Conservation (phyloP, 139 green algal species). For the Eudorina sp. region DNA sequence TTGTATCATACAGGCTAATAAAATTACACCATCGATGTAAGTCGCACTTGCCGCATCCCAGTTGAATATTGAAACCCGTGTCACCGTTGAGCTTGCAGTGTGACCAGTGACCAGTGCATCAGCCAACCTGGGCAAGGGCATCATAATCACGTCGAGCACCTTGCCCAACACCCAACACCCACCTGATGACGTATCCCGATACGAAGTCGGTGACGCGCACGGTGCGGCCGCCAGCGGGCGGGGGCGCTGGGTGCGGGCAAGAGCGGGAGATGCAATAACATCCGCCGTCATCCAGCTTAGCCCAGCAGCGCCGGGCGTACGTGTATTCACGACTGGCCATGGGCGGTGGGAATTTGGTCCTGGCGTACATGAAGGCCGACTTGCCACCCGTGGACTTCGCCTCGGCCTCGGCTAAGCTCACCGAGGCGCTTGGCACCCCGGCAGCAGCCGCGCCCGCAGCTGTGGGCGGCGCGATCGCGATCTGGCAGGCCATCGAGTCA, state of each 20-base stretch:
- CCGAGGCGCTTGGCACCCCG: background rate
- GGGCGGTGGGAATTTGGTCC: constrained; percentile 76
- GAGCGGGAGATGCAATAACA: constrained; percentile 49
- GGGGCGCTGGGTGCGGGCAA: constrained; percentile 44
- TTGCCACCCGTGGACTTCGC: constrained; percentile 20
- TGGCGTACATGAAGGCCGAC: constrained; percentile 66
- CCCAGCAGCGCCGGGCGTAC: constrained; percentile 80
- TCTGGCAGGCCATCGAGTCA: constrained; percentile 39
- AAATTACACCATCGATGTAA: too few relatives aligned
- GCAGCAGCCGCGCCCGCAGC: background rate
- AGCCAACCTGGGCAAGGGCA: too few relatives aligned
- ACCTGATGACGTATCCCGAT: constrained; percentile 69
- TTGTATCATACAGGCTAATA: too few relatives aligned
- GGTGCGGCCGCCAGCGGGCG: constrained; percentile 36
- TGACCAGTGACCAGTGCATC: too few relatives aligned
- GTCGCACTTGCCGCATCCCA: too few relatives aligned
- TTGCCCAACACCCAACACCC: background rate
- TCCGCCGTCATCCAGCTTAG: constrained; percentile 50
- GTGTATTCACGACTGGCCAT: constrained; percentile 77
- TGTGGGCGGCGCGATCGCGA: constrained; percentile 12
- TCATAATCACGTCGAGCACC: background rate
- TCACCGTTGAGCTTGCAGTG: too few relatives aligned
- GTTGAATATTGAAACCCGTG: too few relatives aligned
- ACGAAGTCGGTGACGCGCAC: constrained; percentile 74
- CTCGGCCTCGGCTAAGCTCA: constrained; percentile 35